A percentile compares a stretch with the other conserved stretches of the same genome.
These are phyloP conservation scores for Coemansia sp. DNA, from an alignment of 192 early-diverging fungal species.

Conservation along the genomic window DNA sequence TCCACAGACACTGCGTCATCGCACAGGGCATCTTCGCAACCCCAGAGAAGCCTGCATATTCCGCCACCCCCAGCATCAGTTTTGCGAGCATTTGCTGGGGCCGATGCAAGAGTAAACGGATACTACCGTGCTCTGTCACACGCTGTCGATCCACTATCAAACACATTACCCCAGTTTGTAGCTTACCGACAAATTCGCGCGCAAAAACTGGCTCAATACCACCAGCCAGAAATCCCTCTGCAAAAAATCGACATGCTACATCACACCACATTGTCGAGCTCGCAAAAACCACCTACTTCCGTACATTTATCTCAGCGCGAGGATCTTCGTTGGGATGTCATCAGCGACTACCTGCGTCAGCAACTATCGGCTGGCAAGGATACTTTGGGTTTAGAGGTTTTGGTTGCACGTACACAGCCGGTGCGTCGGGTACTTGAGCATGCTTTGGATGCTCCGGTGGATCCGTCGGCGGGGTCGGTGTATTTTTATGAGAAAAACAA, in stretches of 20 bases:
- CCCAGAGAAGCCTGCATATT: not conserved
- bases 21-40: conserved; percentile 3
- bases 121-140: conserved; percentile 5
- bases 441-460: too few relatives aligned
- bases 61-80: conserved; percentile 12
- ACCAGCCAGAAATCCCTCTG: conserved; percentile 1
- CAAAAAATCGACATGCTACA: too few relatives aligned
- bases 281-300: conserved; percentile 8
- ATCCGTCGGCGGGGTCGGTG: too few relatives aligned
- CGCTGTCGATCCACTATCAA: conserved; percentile 21
- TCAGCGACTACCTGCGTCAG: conserved; percentile 37
- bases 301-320: conserved; percentile 37
- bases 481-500: not conserved
- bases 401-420: conserved; percentile 18
- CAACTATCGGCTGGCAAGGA: conserved; percentile 34
- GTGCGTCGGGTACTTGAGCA: not conserved
- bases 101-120: conserved; percentile 6
- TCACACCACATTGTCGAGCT: too few relatives aligned
- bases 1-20: too few relatives aligned
- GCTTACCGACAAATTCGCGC: conserved; percentile 35
- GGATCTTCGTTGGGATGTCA: conserved; percentile 39
- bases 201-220: conserved; percentile 29
- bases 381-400: conserved; percentile 28
- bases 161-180: conserved; percentile 28
- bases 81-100: conserved; percentile 13